Base-by-base conservation (phyloP, 2,329 filamentous ascomycete genomes). In the Ceratocystis lukuohia region DNA sequence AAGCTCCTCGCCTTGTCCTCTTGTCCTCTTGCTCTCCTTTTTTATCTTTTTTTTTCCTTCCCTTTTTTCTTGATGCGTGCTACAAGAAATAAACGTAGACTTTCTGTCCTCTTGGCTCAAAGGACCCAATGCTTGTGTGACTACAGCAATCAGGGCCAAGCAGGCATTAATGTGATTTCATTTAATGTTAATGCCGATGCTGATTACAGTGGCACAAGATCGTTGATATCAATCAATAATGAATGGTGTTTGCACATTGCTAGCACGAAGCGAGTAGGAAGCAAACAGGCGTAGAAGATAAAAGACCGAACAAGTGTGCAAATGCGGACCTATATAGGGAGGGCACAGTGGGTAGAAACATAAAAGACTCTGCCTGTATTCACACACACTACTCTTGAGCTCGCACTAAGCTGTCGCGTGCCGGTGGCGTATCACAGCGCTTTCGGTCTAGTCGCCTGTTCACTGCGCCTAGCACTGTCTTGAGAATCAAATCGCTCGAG, bases 381-480 rank as follows among this genome's bases (percentile, higher is more conserved):
- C 37, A 41, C 30, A 33, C 30, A 33, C 30, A 33, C 6, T 2
- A 7, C 30, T 33, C 30, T 33, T 33, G 30, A 33, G 30, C 37
- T 41, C 37, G 3, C 37, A 41, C 37, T 41, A 41, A 15, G 10
- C 10, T 41, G 37, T 41, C 37, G 37, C 37, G 37, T 15, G 37
- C 37, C 37, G 10, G 10, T 28, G 53, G 53, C 15, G 53, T 30
- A 57, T 30, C 37, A 20, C 45, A 45, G 12, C 44, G 62, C 63
- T 70, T 70, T 30, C 74, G 71, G 67, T 78, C 77, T 3, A 78
- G 68, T 28, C 75, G 73, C 66, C 73, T 73, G 44, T 90, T 84
- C 7, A 96, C 88, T 0, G 86, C 83, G 2, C 91, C 92, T 3
- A 96, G 79, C 0, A 96, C 88, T 33, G 84, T 84, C 76, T 96